Conservation (phyloP, 2,329 filamentous ascomycete species). For the Cercospora sp. region DNA sequence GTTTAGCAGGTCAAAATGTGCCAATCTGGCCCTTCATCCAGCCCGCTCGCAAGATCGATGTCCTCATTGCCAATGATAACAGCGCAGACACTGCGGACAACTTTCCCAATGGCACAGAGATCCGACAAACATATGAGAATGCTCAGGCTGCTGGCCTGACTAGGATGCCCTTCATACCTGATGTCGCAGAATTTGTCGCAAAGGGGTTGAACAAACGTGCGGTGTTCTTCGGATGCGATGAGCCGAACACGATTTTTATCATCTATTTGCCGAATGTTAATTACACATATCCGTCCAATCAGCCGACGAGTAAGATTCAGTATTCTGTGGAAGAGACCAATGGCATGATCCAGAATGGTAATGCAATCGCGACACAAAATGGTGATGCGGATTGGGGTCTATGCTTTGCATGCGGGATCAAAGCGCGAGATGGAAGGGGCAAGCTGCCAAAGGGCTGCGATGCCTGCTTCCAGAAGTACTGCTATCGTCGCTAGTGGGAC, state of each 20-base stretch:
- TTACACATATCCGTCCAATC: slow-evolving; percentile 41
- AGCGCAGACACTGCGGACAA: slow-evolving; percentile 59
- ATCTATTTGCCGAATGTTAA: slow-evolving; percentile 49
- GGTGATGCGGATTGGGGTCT: slow-evolving; percentile 40
- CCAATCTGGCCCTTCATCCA: slow-evolving; percentile 56
- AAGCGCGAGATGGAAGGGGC: slow-evolving; percentile 37
- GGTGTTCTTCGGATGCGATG: slow-evolving; percentile 64
- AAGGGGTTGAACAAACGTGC: slow-evolving; percentile 60
- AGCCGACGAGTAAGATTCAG: slow-evolving; percentile 38
- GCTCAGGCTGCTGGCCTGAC: slow-evolving; percentile 53
- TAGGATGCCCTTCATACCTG: slow-evolving; percentile 60
- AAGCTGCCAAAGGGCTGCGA: slow-evolving; percentile 39
- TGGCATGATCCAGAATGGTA: slow-evolving; percentile 46
- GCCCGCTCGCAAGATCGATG: slow-evolving; percentile 56
- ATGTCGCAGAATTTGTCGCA: slow-evolving; percentile 57
- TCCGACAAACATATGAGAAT: slow-evolving; percentile 60
- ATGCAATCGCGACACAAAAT: slow-evolving; percentile 42
- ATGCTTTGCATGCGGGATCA: slow-evolving; percentile 48
- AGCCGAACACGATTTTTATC: slow-evolving; percentile 37
- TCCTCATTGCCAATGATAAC: slow-evolving; percentile 66
- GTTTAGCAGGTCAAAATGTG: slow-evolving; percentile 53
- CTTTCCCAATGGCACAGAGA: slow-evolving; percentile 63
- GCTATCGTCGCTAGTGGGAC: slow-evolving; percentile 30
- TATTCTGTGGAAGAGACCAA: slow-evolving; percentile 41
- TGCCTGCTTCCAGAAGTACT: slow-evolving; percentile 46